A percentile compares a stretch with the other conserved stretches of the same genome.
Conservation (phyloP, 1,139 yeast species). For the Eremothecium sinecaudum region DNA sequence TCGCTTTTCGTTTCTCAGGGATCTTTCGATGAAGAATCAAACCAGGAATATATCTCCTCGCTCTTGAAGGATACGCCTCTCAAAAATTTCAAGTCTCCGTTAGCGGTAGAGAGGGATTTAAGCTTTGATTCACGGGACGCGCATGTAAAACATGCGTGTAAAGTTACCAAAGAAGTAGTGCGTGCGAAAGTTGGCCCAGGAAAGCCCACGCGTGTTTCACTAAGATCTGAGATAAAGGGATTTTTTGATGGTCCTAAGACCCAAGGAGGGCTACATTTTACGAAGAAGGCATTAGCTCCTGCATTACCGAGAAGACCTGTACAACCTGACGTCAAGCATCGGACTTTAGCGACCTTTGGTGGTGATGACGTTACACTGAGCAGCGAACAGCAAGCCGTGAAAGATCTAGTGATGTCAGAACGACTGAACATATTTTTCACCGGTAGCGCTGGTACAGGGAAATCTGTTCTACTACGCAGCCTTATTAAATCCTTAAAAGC, state of each 20-base stretch:
- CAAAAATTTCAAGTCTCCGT: conserved; percentile 20
- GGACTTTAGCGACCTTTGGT: conserved; percentile 2
- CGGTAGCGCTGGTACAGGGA: conserved; percentile 82
- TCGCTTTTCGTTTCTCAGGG: conserved; percentile 20
- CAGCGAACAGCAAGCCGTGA: conserved; percentile 46
- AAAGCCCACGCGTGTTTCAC: no score
- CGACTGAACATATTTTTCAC: conserved; percentile 56
- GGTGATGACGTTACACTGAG: conserved; percentile 4
- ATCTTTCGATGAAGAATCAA: conserved; percentile 29
- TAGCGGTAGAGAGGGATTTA: no score
- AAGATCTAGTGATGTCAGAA: conserved; percentile 42
- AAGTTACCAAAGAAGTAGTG: no score
- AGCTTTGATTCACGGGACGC: no score
- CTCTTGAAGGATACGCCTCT: conserved; percentile 18
- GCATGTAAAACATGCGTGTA: no score
- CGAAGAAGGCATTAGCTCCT: conserved; percentile 1
- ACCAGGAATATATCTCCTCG: conserved; percentile 18
- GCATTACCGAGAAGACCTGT: conserved; percentile 4
- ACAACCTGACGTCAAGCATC: conserved; percentile 6
- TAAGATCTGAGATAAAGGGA: no score
- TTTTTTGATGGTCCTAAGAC: conserved; percentile 6
- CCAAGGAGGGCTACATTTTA: conserved; percentile 1
- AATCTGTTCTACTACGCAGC: conserved; percentile 59
- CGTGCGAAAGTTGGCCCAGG: no score
- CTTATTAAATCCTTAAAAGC: conserved; percentile 42